Evolutionary conservation across 2,329 filamentous ascomycete species (phyloP).

Genomic region (Exophiala dermatitidis): DNA sequence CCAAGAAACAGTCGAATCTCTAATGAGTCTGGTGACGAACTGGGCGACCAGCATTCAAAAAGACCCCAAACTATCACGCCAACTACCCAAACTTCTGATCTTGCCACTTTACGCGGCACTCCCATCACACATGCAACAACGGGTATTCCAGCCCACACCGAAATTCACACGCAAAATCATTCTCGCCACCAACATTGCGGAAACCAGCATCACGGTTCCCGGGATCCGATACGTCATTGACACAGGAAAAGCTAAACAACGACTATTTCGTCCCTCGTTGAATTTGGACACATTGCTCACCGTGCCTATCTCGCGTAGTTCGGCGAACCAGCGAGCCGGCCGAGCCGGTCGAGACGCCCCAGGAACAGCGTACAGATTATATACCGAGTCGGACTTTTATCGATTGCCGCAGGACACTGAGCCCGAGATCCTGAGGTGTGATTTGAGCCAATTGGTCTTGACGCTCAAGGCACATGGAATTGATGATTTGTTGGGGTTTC

Average conservation of each 20-base stretch:
- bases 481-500: conserved; percentile 71
- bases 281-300: conserved; percentile 86
- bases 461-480: conserved; percentile 92
- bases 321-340: conserved; percentile 83
- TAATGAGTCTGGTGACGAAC: conserved; percentile 74
- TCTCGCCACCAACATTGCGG: conserved; percentile 93
- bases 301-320: conserved; percentile 87
- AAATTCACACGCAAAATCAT: conserved; percentile 80
- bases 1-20: conserved; percentile 81
- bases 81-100: conserved; percentile 50
- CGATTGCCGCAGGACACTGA: conserved; percentile 64
- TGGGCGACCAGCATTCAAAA: conserved; percentile 58
- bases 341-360: conserved; percentile 87
- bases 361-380: conserved; percentile 83
- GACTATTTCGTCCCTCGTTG: conserved; percentile 76
- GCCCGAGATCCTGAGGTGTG: conserved; percentile 85
- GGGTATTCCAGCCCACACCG: conserved; percentile 70
- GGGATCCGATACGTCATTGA: conserved; percentile 90
- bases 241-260: conserved; percentile 87
- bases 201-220: conserved; percentile 92
- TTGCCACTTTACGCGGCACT: conserved; percentile 86
- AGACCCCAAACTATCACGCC: conserved; percentile 59
- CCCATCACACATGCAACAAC: conserved; percentile 76
- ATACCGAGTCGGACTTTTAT: conserved; percentile 70
- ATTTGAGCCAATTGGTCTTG: conserved; percentile 75